Evolutionary conservation across 2,329 filamentous ascomycete species (phyloP), one percentile per base, ranked within the genome.

Genomic region (Orbilia ellipsospora): DNA sequence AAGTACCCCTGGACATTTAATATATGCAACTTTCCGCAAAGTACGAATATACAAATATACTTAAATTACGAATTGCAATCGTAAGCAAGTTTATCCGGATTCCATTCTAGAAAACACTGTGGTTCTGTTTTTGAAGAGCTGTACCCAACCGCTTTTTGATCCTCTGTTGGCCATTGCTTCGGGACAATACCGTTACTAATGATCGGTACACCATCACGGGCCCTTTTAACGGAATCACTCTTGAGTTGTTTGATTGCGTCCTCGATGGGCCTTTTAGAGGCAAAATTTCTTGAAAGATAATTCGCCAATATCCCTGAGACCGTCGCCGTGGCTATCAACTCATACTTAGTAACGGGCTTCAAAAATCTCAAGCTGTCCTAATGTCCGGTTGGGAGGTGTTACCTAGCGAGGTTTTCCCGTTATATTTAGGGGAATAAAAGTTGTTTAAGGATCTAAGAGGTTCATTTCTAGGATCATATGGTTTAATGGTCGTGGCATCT

Each of bases 161-260:
- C 54, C 18, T 6, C 1, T 6, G 10, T 28, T 6, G 55, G 55
- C 64, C 54, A 67, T 52, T 67, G 8, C 15, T 18, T 23, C 0
- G 45, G 44, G 15, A 23, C 40, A 13, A 67, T 52, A 1, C 64
- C 64, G 44, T 60, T 60, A 23, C 52, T 44, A 20, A 67, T 67
- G 5, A 60, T 52, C 26, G 64, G 64, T 8, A 59, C 55, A 8
- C 54, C 64, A 10, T 31, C 20, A 10, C 42, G 55, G 36, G 15
- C 31, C n/a, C 55, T 59, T 16, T n/a, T 23, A 36, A 48, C 52
- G 26, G 64, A 18, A 8, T 51, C 16, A 10, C n/a, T 8, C 44
- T 51, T 59, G 2, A 66, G n/a, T 8, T 20, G n/a, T 13, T 8
- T 4, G 18, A 66, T 59, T 18, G 63, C 63, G 36, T 57, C 31